Base-by-base conservation (phyloP, 2,329 filamentous ascomycete species). In the Penicillium sp. region DNA sequence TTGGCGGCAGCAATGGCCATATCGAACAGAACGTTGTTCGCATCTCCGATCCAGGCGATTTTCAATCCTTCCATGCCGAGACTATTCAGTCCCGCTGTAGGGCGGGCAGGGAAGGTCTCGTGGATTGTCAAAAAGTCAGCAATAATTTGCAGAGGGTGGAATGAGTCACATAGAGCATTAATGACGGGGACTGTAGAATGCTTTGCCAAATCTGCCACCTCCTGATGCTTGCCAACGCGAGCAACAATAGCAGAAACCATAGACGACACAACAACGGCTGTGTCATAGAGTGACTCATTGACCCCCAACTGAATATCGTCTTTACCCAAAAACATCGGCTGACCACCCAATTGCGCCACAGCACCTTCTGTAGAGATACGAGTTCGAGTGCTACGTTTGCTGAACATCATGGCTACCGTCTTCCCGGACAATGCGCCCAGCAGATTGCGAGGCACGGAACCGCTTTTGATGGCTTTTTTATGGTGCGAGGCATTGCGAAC, bases 11-110 rank as follows among this genome's bases (percentile, higher is more conserved):
- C 92, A 63, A 94, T 93, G 49, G 92, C 91, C 54, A 97, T 81
- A 69, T 99, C 93, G 68, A 92, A 97, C 23, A 97, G 83, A 26
- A 99, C 93, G 65, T 99, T 99, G 78, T 97, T 99, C 11, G 91
- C 91, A 70, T 99, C 93, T 53, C 93, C 93, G 47, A 99, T 81
- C 94, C 94, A 99, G 16, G 94, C 93, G 60, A 97, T 83, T 76
- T 96, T 97, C 66, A 96, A 74, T 1, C 91, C 90, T 63, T 90
- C 83, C 4, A 96, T 79, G 1, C 90, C 89, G 7, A 96, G 79
- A 52, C 78, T 77, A 14, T 71, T 67, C 14, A 70, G 56, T 9
- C 65, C 60, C n/a, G 59, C 54, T 53, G 68, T 67, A 8, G 69
- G 69, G 50, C 71, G 73, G 24, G 80, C 77, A 0, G 82, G 81